phyloP scores from a whole-genome alignment of 495 filamentous ascomycete species.

The Penicillium robsamsonii region DNA sequence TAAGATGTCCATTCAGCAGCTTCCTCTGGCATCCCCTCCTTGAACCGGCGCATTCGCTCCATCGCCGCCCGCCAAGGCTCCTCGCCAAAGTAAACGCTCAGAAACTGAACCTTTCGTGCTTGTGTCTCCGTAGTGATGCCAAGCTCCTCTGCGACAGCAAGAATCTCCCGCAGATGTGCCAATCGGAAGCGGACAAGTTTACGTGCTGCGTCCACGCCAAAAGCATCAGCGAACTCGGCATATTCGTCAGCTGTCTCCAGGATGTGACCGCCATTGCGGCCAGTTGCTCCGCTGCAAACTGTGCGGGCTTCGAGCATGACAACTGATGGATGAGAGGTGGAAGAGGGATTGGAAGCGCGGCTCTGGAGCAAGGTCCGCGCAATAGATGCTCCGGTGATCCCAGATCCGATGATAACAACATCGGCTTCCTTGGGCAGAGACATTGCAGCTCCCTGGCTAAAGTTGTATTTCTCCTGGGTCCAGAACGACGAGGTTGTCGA shows the following conservation, averaged over 20 bases:
- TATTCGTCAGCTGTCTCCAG: constrained; percentile 32
- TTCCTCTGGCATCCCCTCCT: constrained; percentile 33
- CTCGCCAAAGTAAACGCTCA: constrained; percentile 33
- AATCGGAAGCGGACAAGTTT: constrained; percentile 31
- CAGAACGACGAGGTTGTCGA: constrained; percentile 71
- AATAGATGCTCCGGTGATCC: constrained; percentile 67
- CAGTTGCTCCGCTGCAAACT: constrained; percentile 78
- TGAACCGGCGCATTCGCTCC: constrained; percentile 25
- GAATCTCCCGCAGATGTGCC: constrained; percentile 31
- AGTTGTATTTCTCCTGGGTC: constrained; percentile 52
- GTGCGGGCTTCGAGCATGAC: constrained; percentile 79
- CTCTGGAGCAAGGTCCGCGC: constrained; percentile 58
- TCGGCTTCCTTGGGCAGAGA: constrained; percentile 58
- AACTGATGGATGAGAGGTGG: constrained; percentile 39
- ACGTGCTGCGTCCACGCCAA: constrained; percentile 28
- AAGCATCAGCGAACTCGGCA: constrained; percentile 20
- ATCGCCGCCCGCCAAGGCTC: constrained; percentile 26
- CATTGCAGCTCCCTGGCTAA: constrained; percentile 58
- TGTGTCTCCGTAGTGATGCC: constrained; percentile 27
- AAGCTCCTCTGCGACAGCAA: constrained; percentile 31
- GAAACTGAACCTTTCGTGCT: constrained; percentile 33
- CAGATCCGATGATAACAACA: constrained; percentile 69
- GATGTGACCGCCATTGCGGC: constrained; percentile 52
- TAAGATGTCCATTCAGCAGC: constrained; percentile 29
- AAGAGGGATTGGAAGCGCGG: constrained; percentile 19